phyloP scores from a whole-genome alignment of 1,284 basidiomycete genomes.

The Xanthoconium separans region DNA sequence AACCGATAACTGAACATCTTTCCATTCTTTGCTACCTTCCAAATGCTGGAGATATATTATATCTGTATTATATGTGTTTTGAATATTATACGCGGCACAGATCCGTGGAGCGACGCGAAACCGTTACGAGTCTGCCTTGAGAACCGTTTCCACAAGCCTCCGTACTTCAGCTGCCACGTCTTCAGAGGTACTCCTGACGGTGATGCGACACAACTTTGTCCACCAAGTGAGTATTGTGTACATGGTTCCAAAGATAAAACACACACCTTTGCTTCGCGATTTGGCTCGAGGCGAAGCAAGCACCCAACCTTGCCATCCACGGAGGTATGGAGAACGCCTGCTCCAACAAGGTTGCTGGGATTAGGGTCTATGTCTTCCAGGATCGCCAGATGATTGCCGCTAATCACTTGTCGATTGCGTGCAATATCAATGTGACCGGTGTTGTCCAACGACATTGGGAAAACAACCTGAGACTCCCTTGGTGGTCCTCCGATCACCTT shows the following conservation, averaged over 20 bases:
- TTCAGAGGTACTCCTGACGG: slow-evolving; percentile 94
- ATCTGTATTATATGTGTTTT: slow-evolving; percentile 24
- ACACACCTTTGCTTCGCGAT: slow-evolving; percentile 87
- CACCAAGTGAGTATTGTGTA: not conserved
- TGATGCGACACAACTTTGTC: slow-evolving; percentile 84
- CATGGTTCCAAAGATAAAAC: not conserved
- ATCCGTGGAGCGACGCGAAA: not conserved
- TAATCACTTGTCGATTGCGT: slow-evolving; percentile 74
- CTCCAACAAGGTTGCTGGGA: slow-evolving; percentile 84
- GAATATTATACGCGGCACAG: slow-evolving; percentile 10
- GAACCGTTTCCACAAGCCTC: slow-evolving; percentile 59
- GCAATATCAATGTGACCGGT: slow-evolving; percentile 72
- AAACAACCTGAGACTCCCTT: slow-evolving; percentile 87
- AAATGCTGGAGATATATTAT: slow-evolving; percentile 24
- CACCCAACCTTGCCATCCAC: slow-evolving; percentile 92
- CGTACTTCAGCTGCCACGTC: slow-evolving; percentile 83
- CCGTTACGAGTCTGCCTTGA: slow-evolving; percentile 36
- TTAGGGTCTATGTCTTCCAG: slow-evolving; percentile 86
- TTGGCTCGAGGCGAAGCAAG: slow-evolving; percentile 90
- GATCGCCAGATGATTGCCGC: slow-evolving; percentile 75
- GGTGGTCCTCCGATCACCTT: slow-evolving; percentile 94
- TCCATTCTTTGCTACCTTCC: slow-evolving; percentile 1
- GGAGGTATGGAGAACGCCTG: slow-evolving; percentile 90
- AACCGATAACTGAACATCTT: not conserved
- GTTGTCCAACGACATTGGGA: slow-evolving; percentile 71